phyloP scores from a whole-genome alignment of 208 protist genomes.

The Vickermania ingenoplastis region DNA sequence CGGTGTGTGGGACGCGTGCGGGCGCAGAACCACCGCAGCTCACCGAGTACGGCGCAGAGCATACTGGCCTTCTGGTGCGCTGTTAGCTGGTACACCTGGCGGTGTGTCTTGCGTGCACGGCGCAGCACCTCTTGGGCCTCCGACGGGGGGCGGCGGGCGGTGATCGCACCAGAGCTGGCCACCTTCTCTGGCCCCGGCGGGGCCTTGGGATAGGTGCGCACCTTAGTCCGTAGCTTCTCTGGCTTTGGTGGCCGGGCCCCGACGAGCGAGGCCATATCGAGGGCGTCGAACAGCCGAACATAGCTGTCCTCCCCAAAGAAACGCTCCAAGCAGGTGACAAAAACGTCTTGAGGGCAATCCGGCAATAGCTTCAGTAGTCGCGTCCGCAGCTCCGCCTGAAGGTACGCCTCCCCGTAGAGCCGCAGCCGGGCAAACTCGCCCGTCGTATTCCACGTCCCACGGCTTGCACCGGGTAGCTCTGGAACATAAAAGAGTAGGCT shows the following conservation, averaged over 20 bases:
- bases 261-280: constrained; percentile 4
- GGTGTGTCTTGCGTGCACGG: neutral
- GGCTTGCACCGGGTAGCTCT: constrained; percentile 11
- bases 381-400: constrained; percentile 37
- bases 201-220: neutral
- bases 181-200: neutral
- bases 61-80: constrained; percentile 35
- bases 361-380: constrained; percentile 69
- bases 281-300: constrained; percentile 47
- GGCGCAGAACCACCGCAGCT: constrained; percentile 82
- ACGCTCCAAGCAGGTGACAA: constrained; percentile 10
- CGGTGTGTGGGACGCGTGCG: constrained; percentile 75
- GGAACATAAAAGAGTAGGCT: constrained; percentile 59
- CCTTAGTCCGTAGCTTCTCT: neutral
- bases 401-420: constrained; percentile 47
- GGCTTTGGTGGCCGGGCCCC: neutral
- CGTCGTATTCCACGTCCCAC: constrained; percentile 68
- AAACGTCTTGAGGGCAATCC: constrained; percentile 18
- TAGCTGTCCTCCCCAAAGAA: constrained; percentile 12
- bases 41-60: constrained; percentile 62
- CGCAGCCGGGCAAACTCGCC: constrained; percentile 62
- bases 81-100: constrained; percentile 1
- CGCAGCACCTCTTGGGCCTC: neutral
- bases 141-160: neutral
- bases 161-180: too few relatives aligned